A percentile compares a stretch with the other conserved stretches of the same genome.
Conservation (phyloP, 129 eudicot genomes). For the Centrapalus pauciflorus region DNA sequence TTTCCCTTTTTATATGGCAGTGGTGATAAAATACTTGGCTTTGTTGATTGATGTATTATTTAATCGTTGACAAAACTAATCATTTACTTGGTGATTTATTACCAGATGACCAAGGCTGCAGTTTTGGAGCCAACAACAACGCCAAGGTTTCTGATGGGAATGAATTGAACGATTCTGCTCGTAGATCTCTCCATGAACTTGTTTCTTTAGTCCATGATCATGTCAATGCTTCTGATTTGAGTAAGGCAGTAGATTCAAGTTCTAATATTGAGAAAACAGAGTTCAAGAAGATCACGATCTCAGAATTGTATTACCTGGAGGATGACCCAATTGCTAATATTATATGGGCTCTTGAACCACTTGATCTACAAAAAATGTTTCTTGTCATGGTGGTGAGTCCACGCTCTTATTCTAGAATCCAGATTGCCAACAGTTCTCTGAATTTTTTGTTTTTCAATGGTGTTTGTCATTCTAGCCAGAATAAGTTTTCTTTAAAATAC, state of each 20-base stretch:
- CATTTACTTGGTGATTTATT: constrained; percentile 1
- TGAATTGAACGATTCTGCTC: constrained; percentile 33
- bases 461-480: not conserved
- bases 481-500: not conserved
- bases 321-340: constrained; percentile 78
- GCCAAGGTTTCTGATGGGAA: constrained; percentile 17
- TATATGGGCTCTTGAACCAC: constrained; percentile 73
- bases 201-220: constrained; percentile 75
- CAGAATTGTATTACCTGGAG: constrained; percentile 39
- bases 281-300: constrained; percentile 20
- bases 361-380: constrained; percentile 51
- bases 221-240: constrained; percentile 41
- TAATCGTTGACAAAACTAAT: not conserved
- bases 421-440: not conserved
- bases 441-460: not conserved
- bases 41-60: not conserved
- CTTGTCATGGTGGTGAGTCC: constrained; percentile 84
- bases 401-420: not conserved
- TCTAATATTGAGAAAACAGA: constrained; percentile 38
- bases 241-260: constrained; percentile 31
- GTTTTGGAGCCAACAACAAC: constrained; percentile 9
- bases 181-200: constrained; percentile 63
- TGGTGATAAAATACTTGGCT: not conserved
- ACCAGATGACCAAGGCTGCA: constrained; percentile 32
- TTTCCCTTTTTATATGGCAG: not conserved